Evolutionary conservation across 1,284 basidiomycete species (phyloP), one percentile per base, ranked within the genome.

Genomic region (Kalmanozyma brasiliensis): DNA sequence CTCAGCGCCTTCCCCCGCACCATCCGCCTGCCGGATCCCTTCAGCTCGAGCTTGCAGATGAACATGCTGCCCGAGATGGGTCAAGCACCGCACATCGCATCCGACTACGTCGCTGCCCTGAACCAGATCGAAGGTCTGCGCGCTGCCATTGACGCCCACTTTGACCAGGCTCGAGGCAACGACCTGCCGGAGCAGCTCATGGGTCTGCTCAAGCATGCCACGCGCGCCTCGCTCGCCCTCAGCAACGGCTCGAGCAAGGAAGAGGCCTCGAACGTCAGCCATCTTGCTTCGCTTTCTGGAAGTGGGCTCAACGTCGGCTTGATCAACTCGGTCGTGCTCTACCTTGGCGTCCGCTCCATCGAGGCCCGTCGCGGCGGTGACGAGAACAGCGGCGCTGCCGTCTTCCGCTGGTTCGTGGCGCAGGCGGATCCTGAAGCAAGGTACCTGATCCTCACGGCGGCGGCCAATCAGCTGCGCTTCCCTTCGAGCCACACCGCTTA

Each of bases 401-500:
- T 93, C 42, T 84, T 97, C 71, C 46, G 47, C 23, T 53, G 90
- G 82, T 85, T 98, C 56, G 89, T 91, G 36, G 86, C 87, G 59
- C 91, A 91, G 68, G 85, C 96, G 65, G 94, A 97, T 77, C 87
- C 89, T 36, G 96, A 98, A 88, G 93, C 94, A 91, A 92, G 96
- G 87, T 93, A 96, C 84, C 89, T 97, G 82, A 86, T 98, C 70
- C 85, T 97, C 69, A 92, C 90, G 70, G 89, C 93, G 17, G 90
- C 94, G 78, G 90, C 93, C 33, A 88, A 96, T 78, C 95, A 98
- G 83, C 86, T 98, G 63, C 92, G 96, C 77, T 84, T 75, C 74
- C 82, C 82, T 2, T 77, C 75, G 36, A 71, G 73, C 26, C 82
- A 83, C 77, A 78, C 80, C 17, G 72, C 76, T 13, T 81, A 98